Conservation (phyloP, 257 asterid genomes). For the Jacaranda copaia region DNA sequence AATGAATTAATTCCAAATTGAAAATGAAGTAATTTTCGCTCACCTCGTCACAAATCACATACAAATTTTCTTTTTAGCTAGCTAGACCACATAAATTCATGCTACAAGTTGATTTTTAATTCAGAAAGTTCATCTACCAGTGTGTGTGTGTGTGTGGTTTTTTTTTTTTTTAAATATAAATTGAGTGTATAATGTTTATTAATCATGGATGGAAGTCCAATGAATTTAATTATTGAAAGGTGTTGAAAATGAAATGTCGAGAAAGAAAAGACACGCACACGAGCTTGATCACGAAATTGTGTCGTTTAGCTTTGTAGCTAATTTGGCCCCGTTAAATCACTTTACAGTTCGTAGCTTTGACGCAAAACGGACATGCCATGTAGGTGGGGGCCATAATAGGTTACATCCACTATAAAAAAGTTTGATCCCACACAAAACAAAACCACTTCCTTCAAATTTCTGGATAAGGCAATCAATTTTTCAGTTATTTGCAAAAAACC, state of each 20-base stretch:
- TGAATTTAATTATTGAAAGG: conserved; percentile 27
- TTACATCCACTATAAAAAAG: conserved; percentile 32
- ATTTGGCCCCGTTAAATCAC: conserved; percentile 42
- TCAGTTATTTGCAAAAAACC: not conserved
- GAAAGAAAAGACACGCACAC: conserved; percentile 57
- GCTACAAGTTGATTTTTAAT: too few species aligned
- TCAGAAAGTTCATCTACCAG: too few species aligned
- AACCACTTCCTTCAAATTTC: conserved; percentile 7
- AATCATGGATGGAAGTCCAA: conserved; percentile 15
- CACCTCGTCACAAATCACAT: too few species aligned
- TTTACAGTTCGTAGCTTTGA: conserved; percentile 38
- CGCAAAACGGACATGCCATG: conserved; percentile 46
- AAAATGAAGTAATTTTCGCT: too few species aligned
- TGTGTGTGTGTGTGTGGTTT: too few species aligned
- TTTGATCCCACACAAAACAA: conserved; percentile 28
- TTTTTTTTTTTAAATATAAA: too few species aligned
- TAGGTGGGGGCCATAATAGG: conserved; percentile 26
- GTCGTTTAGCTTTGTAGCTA: conserved; percentile 49
- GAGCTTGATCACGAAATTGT: conserved; percentile 49
- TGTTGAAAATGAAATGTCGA: conserved; percentile 39
- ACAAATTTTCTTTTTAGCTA: too few species aligned
- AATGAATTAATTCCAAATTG: too few species aligned
- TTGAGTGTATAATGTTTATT: not conserved
- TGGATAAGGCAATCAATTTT: conserved; percentile 28
- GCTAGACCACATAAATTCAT: too few species aligned